Evolutionary conservation across 2,329 filamentous ascomycete genomes (phyloP).

Genomic region (Xylariaceae sp.): DNA sequence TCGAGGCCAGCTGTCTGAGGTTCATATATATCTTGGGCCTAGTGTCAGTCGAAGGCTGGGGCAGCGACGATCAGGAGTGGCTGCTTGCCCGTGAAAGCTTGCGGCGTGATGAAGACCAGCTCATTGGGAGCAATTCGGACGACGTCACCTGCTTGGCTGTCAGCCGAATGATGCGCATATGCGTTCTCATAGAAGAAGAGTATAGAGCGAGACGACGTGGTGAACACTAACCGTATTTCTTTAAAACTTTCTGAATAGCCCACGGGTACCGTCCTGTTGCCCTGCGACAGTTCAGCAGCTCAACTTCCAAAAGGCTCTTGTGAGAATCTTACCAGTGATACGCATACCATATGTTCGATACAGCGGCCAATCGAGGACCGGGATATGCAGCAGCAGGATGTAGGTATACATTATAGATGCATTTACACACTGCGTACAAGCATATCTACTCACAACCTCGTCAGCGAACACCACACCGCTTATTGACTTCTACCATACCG

Average conservation of each 20-base stretch:
- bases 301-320: neutral
- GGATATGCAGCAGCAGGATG: neutral
- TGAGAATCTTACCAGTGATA: conserved; percentile 1
- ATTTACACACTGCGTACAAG: neutral
- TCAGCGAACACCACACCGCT: too few relatives aligned
- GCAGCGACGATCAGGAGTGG: too few relatives aligned
- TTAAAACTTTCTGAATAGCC: conserved; percentile 1
- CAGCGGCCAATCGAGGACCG: neutral
- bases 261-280: conserved; percentile 7
- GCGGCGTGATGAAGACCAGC: conserved; percentile 11
- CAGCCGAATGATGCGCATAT: too few relatives aligned
- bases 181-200: neutral
- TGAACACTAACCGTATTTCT: conserved; percentile 7
- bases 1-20: conserved; percentile 2
- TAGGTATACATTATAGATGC: neutral
- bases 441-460: too few relatives aligned
- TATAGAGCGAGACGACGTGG: neutral
- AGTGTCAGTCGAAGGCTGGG: neutral
- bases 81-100: neutral
- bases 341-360: conserved; percentile 1
- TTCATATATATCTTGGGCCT: neutral
- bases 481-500: too few relatives aligned
- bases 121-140: conserved; percentile 14
- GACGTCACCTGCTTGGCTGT: conserved; percentile 9
- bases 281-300: neutral